Conservation (phyloP, 208 protist species). For the Acanthamoeba lenticulata region DNA sequence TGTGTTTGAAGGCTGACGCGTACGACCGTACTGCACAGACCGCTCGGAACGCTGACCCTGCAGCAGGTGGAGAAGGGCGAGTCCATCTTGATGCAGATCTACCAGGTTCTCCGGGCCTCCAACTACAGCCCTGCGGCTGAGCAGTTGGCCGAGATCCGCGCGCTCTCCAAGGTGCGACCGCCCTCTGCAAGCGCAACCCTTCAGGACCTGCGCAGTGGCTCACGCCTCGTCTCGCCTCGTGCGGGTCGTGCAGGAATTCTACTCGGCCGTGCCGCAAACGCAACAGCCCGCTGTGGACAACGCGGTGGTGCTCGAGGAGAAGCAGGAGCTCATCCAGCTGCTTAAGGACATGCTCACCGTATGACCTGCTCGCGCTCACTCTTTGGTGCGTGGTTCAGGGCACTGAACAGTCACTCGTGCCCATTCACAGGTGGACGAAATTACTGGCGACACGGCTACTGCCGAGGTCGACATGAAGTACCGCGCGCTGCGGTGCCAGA, state of each 20-base stretch:
- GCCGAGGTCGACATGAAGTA: neutral
- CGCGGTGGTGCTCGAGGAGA: neutral
- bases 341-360: slow-evolving; percentile 40
- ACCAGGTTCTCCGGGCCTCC: neutral
- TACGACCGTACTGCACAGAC: neutral
- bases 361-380: neutral
- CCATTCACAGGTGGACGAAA: no score
- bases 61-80: slow-evolving; percentile 43
- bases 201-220: no score
- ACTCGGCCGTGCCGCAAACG: neutral
- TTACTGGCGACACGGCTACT: neutral
- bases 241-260: neutral
- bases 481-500: neutral
- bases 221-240: neutral
- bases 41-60: neutral
- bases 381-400: neutral
- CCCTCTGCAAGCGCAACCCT: no score
- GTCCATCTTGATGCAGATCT: slow-evolving; percentile 35
- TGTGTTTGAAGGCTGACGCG: no score
- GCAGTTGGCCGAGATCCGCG: neutral
- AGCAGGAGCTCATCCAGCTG: slow-evolving; percentile 35
- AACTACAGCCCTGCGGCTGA: neutral
- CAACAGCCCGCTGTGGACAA: slow-evolving; percentile 35
- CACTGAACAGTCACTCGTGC: neutral
- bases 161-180: neutral